Conservation (phyloP, 257 asterid genomes). For the Coffea eugenioides region DNA sequence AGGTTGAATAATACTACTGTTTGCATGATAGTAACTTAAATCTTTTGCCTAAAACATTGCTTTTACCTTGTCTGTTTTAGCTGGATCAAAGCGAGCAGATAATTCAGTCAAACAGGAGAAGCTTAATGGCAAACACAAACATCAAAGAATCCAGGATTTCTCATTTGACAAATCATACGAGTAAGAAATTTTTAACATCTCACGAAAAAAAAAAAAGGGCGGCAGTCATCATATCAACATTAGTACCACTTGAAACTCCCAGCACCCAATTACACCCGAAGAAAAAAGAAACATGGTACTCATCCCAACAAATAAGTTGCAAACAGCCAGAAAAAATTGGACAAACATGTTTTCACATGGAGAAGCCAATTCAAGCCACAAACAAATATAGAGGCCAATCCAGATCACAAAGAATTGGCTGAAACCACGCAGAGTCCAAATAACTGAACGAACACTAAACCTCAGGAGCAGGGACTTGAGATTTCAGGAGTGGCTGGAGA, state of each 20-base stretch:
- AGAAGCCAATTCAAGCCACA: constrained; percentile 8
- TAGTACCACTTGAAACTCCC: not conserved
- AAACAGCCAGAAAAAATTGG: not conserved
- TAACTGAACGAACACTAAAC: constrained; percentile 19
- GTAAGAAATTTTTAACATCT: not conserved
- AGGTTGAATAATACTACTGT: no score
- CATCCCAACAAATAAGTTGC: not conserved
- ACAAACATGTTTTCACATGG: not conserved
- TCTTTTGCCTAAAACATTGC: no score
- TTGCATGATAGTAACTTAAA: no score
- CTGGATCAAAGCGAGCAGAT: no score
- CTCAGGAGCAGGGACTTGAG: constrained; percentile 56
- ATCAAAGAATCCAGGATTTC: not conserved
- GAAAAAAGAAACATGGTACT: not conserved
- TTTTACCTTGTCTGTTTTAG: no score
- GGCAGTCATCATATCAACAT: not conserved
- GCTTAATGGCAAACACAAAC: not conserved
- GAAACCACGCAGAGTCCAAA: not conserved
- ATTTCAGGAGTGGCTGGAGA: constrained; percentile 70
- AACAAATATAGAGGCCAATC: not conserved
- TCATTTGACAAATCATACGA: not conserved
- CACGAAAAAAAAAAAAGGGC: not conserved
- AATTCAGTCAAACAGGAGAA: not conserved
- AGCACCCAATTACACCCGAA: not conserved
- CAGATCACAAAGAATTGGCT: not conserved